Evolutionary conservation across 2,329 filamentous ascomycete genomes (phyloP), one percentile per base, ranked within the genome.

Genomic region (Diaporthe ilicicola): DNA sequence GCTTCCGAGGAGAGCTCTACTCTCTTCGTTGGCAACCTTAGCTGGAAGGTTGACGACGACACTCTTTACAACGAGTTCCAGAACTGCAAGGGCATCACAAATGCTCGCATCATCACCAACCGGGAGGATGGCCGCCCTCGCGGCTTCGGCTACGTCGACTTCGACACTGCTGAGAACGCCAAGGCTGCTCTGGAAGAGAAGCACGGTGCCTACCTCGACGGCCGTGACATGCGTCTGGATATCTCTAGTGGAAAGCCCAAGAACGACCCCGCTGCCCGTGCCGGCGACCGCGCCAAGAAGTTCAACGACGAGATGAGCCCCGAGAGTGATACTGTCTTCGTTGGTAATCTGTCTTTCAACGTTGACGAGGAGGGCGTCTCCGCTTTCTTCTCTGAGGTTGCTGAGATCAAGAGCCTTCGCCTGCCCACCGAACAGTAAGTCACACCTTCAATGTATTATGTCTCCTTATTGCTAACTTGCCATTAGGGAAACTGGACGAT

Each of bases 91-190:
- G 92, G 92, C 78, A 87, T 97, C 70, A 84, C 86, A 75, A 88
- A 90, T 77, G 92, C 91, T 74, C 92, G 94, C 77, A 91, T 97
- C 79, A 93, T 97, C 81, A 95, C 91, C 76, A 94, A 97, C 85
- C 92, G 92, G 81, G 90, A 91, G 69, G 89, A 87, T 78, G 93
- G 93, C 78, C 92, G 94, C 79, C 95, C 94, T 82, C 94, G 94
- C 84, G 95, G 94, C 75, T 97, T 97, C 82, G 95, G 95, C 73
- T 98, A 97, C 81, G 93, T 97, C 77, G 94, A 97, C 86, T 97
- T 95, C 83, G 86, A 87, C 79, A 89, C 86, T 75, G 83, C 87
- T 72, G 91, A 89, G 72, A 74, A 74, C 39, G 79, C 79, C 62
- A 72, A 81, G 79, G 78, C 78, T 68, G 80, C 86, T 19, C 81